These are phyloP conservation scores for Pleurotus salmoneostramineus DNA, from an alignment of 768 basidiomycete species.

Conservation along the genomic window DNA sequence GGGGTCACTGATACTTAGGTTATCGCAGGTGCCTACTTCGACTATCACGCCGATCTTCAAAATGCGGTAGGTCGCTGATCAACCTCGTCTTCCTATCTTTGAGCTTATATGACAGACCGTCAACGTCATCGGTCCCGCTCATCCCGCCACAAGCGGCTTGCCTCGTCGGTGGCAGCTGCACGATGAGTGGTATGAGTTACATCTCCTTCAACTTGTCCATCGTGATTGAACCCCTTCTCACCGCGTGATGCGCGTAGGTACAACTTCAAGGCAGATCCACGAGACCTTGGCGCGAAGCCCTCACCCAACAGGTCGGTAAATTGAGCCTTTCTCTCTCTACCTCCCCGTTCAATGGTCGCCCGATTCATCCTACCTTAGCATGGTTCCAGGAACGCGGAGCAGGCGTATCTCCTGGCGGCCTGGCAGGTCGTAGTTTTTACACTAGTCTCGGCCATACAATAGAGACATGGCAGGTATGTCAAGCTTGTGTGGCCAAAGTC, in stretches of 20 bases:
- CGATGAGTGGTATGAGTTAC: slow-evolving; percentile 59
- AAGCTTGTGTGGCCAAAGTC: no score
- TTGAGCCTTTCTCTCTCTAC: neutral
- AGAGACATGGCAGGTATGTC: slow-evolving; percentile 69
- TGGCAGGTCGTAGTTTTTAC: slow-evolving; percentile 77
- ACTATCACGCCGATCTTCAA: slow-evolving; percentile 66
- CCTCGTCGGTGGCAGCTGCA: slow-evolving; percentile 48
- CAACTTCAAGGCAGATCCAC: slow-evolving; percentile 71
- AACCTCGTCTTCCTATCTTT: neutral
- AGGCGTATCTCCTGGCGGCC: slow-evolving; percentile 45
- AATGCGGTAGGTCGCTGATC: slow-evolving; percentile 48
- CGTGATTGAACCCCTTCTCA: neutral
- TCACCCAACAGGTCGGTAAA: slow-evolving; percentile 65
- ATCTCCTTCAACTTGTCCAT: neutral
- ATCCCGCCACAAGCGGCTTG: slow-evolving; percentile 58
- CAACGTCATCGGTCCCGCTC: slow-evolving; percentile 47
- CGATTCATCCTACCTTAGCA: slow-evolving; percentile 43
- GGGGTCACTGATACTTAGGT: neutral
- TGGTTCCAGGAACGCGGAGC: slow-evolving; percentile 82
- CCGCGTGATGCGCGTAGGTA: slow-evolving; percentile 37
- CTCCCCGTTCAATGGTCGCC: no score
- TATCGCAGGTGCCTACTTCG: slow-evolving; percentile 53
- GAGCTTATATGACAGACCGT: no score
- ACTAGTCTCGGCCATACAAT: slow-evolving; percentile 78
- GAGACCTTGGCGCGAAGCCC: slow-evolving; percentile 59